Percentiles rank a stretch among this genome's conserved stretches.
phyloP scores from a whole-genome alignment of 306 rosid species.

The Quercus ilex region DNA sequence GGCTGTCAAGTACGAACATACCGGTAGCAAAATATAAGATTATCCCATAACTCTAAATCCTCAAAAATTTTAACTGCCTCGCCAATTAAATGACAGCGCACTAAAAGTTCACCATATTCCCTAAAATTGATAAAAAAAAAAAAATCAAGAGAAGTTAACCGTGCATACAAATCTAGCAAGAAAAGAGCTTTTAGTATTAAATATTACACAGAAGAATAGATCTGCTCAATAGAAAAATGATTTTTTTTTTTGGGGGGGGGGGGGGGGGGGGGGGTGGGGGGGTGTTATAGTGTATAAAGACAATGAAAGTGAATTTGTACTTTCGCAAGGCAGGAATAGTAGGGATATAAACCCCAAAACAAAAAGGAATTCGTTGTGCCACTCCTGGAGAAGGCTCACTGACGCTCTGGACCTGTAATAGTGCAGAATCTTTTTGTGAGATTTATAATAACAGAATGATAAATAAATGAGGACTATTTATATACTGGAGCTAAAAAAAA shows the following conservation, averaged over 20 bases:
- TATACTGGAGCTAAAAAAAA: background rate
- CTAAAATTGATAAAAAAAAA: conserved; percentile 33
- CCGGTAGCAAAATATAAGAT: conserved; percentile 82
- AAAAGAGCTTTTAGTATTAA: background rate
- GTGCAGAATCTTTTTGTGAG: conserved; percentile 19
- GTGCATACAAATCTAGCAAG: background rate
- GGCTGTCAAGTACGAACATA: conserved; percentile 29
- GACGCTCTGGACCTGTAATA: conserved; percentile 66
- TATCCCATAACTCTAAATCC: conserved; percentile 98
- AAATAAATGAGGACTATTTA: conserved; percentile 13
- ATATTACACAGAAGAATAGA: background rate
- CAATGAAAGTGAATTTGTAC: conserved; percentile 41
- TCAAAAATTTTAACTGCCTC: conserved; percentile 85
- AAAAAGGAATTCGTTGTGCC: conserved; percentile 59
- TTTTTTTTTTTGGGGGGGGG: background rate
- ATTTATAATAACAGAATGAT: background rate
- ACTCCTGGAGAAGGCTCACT: conserved; percentile 59
- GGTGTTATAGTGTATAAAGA: background rate
- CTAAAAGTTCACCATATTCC: conserved; percentile 89
- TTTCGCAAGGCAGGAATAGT: conserved; percentile 78
- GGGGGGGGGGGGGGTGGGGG: background rate
- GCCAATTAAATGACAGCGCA: conserved; percentile 87
- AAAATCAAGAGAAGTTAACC: background rate
- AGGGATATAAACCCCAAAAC: conserved; percentile 63
- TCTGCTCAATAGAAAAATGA: background rate